These are phyloP conservation scores for Dichotomopilus funicola DNA, from an alignment of 2,329 filamentous ascomycete genomes.

Conservation along the genomic window DNA sequence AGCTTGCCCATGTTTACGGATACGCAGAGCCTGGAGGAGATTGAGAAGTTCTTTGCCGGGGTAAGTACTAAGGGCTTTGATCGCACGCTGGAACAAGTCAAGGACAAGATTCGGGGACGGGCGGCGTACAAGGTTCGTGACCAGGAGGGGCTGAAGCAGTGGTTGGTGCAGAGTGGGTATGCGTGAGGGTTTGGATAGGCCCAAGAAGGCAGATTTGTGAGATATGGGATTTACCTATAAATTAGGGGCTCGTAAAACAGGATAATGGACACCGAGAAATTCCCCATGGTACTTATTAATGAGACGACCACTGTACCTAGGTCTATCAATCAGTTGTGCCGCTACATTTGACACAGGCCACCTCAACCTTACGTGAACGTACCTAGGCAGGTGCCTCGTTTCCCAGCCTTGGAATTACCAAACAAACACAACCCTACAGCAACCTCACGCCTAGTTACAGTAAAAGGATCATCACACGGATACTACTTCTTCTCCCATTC, in stretches of 20 bases:
- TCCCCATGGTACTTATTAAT: neutral
- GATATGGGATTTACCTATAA: no score
- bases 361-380: no score
- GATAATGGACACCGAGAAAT: neutral
- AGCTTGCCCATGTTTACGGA: constrained; percentile 75
- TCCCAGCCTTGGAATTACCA: no score
- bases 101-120: constrained; percentile 77
- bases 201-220: neutral
- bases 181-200: constrained; percentile 4
- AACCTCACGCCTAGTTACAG: no score
- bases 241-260: no score
- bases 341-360: no score
- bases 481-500: no score
- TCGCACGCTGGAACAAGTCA: constrained; percentile 75
- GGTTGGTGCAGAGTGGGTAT: constrained; percentile 47
- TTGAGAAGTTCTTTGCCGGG: constrained; percentile 74
- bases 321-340: no score
- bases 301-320: neutral
- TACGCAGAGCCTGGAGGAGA: constrained; percentile 62
- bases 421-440: no score
- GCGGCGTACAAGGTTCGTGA: constrained; percentile 79
- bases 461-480: no score
- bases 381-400: no score
- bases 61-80: constrained; percentile 86
- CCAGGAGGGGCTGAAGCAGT: constrained; percentile 64